Evolutionary conservation across 768 basidiomycete species (phyloP).

Genomic region (Lactarius tabidus): DNA sequence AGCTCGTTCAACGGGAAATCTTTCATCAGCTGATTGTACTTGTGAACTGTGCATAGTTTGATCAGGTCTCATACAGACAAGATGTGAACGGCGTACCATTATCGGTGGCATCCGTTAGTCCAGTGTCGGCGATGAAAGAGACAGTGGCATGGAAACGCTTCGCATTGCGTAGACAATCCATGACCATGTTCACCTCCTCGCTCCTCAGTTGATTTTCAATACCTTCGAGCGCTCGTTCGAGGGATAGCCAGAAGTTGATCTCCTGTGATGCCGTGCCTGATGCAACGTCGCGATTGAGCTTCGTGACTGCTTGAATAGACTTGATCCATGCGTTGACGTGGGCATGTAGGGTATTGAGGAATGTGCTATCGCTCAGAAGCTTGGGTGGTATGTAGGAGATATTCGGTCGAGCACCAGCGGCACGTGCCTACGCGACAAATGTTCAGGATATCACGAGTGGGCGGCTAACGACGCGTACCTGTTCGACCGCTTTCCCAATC

Average conservation of each 20-base stretch:
- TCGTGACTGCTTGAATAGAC: slow-evolving; percentile 94
- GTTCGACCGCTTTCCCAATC: slow-evolving; percentile 84
- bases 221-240: slow-evolving; percentile 89
- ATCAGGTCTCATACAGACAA: slow-evolving; percentile 4
- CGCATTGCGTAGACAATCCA: slow-evolving; percentile 92
- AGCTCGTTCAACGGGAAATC: slow-evolving; percentile 98
- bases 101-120: slow-evolving; percentile 90
- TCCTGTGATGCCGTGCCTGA: slow-evolving; percentile 97
- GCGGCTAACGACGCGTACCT: slow-evolving; percentile 27
- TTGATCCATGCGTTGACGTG: slow-evolving; percentile 99
- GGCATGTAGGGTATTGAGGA: slow-evolving; percentile 88
- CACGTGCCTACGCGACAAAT: slow-evolving; percentile 37
- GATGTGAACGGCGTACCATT: slow-evolving; percentile 45
- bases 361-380: slow-evolving; percentile 79
- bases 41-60: slow-evolving; percentile 61
- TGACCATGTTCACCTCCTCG: slow-evolving; percentile 88
- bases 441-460: background rate
- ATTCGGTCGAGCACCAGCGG: slow-evolving; percentile 57
- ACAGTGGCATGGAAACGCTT: slow-evolving; percentile 97
- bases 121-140: slow-evolving; percentile 97
- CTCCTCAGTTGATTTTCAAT: slow-evolving; percentile 90
- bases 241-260: slow-evolving; percentile 97
- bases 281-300: slow-evolving; percentile 88
- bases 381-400: slow-evolving; percentile 71
- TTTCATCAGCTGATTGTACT: slow-evolving; percentile 98